Conservation (phyloP, 2,329 filamentous ascomycete genomes). For the Zarea fungicola region DNA sequence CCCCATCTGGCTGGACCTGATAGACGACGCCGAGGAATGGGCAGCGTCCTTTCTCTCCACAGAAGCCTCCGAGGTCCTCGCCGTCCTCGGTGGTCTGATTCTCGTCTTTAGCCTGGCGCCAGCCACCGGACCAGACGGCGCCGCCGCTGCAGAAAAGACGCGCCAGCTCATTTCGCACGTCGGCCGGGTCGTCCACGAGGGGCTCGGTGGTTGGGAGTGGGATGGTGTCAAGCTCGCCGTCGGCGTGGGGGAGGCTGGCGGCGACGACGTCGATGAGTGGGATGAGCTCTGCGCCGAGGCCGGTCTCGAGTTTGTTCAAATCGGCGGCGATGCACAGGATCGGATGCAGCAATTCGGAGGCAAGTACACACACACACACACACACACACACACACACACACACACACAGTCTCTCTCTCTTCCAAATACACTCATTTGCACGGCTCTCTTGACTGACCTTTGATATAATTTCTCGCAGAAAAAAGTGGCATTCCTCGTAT, state of each 20-base stretch:
- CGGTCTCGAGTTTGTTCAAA: conserved; percentile 60
- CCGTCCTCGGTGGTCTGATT: conserved; percentile 55
- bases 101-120: conserved; percentile 30
- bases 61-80: conserved; percentile 58
- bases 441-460: no score
- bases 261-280: conserved; percentile 49
- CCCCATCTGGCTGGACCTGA: conserved; percentile 63
- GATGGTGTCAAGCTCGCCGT: conserved; percentile 59
- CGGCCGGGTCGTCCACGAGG: conserved; percentile 49
- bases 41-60: conserved; percentile 51
- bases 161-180: conserved; percentile 46
- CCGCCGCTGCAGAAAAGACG: no score
- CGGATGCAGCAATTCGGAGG: conserved; percentile 52
- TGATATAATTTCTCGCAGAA: no score
- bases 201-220: conserved; percentile 57
- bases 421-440: no score
- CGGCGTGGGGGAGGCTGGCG: conserved; percentile 42
- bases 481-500: conserved; percentile 54
- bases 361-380: conserved; percentile 21
- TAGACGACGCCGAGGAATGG: conserved; percentile 49
- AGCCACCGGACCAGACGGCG: conserved; percentile 5
- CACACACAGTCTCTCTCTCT: no score
- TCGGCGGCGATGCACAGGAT: conserved; percentile 32
- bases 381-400: not conserved
- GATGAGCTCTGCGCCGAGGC: conserved; percentile 53